Evolutionary conservation across 495 filamentous ascomycete genomes (phyloP), one percentile per base, ranked within the genome.

Genomic region (Aspergillus coremiiformis): DNA sequence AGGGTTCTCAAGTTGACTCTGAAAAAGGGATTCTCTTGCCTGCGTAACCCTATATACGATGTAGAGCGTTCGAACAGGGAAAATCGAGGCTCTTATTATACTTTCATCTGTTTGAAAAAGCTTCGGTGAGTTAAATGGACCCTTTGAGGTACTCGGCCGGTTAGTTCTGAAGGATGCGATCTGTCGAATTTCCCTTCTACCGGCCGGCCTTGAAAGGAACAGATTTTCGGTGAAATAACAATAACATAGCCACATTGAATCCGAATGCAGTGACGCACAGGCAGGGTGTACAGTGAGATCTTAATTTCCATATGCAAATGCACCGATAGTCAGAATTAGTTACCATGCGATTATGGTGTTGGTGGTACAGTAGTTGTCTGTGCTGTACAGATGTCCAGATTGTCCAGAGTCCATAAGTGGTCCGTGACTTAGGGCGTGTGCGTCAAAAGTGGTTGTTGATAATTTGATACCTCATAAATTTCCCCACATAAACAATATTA

Each of bases 241-340:
- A 30, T 44, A 42, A 26, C 27, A n/a, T 14, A 45, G 57, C 50
- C 50, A 56, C 53, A 60, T 56, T 53, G 39, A 53, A 53, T n/a
- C n/a, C n/a, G n/a, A n/a, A n/a, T n/a, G n/a, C n/a, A n/a, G n/a
- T 60, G 56, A 60, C 57, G 57, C 51, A 53, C 47, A 53, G 56
- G 58, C 58, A 62, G 59, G 53, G 58, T 15, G 50, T 47, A 39
- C 45, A 53, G 29, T 14, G 37, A 44, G 47, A 46, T 23, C 21
- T 14, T 26, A 29, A 20, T 22, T 54, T 41, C 17, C 48, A 43
- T 21, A 37, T 43, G 30, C 39, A 42, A 8, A 24, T 51, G 22
- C 48, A 43, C 44, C 17, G 15, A 20, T 21, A 47, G 23, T 22
- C 11, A 17, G 19, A 41, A 14, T 41, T 41, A 41, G 37, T 41